phyloP scores from a whole-genome alignment of 2,329 filamentous ascomycete genomes.

The Fusarium liriodendri region DNA sequence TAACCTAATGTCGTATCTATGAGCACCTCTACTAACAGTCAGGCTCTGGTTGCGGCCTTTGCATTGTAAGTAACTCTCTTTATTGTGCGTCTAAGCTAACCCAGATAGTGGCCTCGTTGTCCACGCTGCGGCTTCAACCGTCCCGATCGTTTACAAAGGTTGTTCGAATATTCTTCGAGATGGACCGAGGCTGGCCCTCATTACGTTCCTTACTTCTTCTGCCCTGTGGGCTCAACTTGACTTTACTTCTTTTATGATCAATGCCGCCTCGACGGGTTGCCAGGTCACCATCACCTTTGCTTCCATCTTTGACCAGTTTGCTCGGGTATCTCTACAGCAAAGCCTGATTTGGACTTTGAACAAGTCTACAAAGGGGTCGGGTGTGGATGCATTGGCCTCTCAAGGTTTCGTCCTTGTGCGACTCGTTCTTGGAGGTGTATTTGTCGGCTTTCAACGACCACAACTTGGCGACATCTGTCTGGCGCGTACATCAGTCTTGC shows the following conservation, averaged over 20 bases:
- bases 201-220: conserved; percentile 62
- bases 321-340: conserved; percentile 64
- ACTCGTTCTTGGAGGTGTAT: conserved; percentile 64
- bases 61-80: conserved; percentile 57
- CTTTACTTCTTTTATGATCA: conserved; percentile 63
- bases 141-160: conserved; percentile 60
- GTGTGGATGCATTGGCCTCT: conserved; percentile 52
- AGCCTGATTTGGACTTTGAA: conserved; percentile 64
- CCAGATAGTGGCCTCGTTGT: conserved; percentile 61
- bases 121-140: conserved; percentile 60
- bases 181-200: conserved; percentile 73
- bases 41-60: conserved; percentile 66
- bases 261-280: conserved; percentile 58
- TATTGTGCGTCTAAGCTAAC: conserved; percentile 40
- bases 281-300: conserved; percentile 64
- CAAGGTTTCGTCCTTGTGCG: conserved; percentile 61
- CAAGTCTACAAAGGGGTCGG: conserved; percentile 50
- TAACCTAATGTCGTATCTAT: conserved; percentile 50
- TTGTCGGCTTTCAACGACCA: conserved; percentile 65
- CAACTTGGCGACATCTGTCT: conserved; percentile 65
- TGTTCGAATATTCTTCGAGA: conserved; percentile 64
- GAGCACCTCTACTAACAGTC: conserved; percentile 57
- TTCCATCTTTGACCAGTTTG: conserved; percentile 67
- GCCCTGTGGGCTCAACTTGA: conserved; percentile 65
- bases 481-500: conserved; percentile 56